Evolutionary conservation across 495 filamentous ascomycete species (phyloP).

Genomic region (Talaromyces adpressus): DNA sequence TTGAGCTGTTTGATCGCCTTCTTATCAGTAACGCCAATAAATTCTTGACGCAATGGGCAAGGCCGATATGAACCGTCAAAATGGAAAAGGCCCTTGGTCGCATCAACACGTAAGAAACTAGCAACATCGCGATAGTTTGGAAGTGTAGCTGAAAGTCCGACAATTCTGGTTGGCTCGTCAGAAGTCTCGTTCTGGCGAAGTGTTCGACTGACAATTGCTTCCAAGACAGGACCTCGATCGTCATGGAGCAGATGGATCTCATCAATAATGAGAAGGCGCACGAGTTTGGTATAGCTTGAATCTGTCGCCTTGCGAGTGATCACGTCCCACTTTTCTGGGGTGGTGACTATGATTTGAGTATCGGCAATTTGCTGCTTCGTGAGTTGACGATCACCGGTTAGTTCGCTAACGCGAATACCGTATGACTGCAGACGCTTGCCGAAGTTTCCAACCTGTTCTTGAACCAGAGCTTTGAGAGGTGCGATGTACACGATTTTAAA

Average conservation of each 20-base stretch:
- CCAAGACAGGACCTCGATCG: slow-evolving; percentile 91
- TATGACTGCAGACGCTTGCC: slow-evolving; percentile 92
- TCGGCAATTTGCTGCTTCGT: slow-evolving; percentile 92
- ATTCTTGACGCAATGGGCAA: slow-evolving; percentile 91
- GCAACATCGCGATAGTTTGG: slow-evolving; percentile 97
- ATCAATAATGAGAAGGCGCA: slow-evolving; percentile 91
- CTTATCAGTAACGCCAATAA: slow-evolving; percentile 94
- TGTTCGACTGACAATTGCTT: slow-evolving; percentile 93
- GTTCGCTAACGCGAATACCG: slow-evolving; percentile 79
- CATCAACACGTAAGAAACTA: slow-evolving; percentile 89
- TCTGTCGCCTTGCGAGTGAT: slow-evolving; percentile 95
- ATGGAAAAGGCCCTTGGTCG: slow-evolving; percentile 80
- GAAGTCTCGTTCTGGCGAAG: slow-evolving; percentile 91
- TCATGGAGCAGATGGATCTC: slow-evolving; percentile 98
- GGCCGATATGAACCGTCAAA: slow-evolving; percentile 94
- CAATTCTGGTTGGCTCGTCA: slow-evolving; percentile 79
- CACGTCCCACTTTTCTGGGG: slow-evolving; percentile 99
- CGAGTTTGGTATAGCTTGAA: slow-evolving; percentile 92
- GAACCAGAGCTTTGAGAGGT: slow-evolving; percentile 95
- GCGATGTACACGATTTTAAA: slow-evolving; percentile 99
- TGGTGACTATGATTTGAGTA: slow-evolving; percentile 98
- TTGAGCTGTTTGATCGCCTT: slow-evolving; percentile 99
- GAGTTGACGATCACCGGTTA: slow-evolving; percentile 97
- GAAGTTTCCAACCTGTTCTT: slow-evolving; percentile 92
- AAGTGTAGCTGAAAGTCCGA: slow-evolving; percentile 90